Base-by-base conservation (phyloP, 306 rosid genomes). In the Trifolium pratense region DNA sequence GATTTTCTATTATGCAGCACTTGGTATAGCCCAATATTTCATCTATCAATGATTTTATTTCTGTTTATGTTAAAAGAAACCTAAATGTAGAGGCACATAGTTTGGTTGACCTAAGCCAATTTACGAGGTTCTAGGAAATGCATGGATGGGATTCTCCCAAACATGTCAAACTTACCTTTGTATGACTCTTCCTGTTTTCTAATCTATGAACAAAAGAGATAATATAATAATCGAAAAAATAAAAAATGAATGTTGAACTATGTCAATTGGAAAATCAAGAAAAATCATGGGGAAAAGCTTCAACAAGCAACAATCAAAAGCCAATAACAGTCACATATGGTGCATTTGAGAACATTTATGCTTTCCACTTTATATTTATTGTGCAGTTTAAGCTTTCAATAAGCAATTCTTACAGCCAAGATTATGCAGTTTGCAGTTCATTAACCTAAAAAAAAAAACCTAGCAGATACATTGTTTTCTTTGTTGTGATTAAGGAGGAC, bases 341-440 rank as follows among this genome's bases (percentile, higher is more conserved):
- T 53, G 26, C 59, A 53, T 20, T 18, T 18, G 1, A 12, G 9
- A 59, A 29, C 65, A 59, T 51, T n/a, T 43, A 31, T 48, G 21
- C 32, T 8, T 45, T 46, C 36, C 8, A 42, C 13, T 60, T 9
- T 53, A 53, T 20, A 10, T 40, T 15, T 13, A 14, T 37, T 58
- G 17, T 21, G 66, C 55, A 23, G 39, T 56, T 12, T 56, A 23
- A 71, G 67, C 17, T 57, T 57, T 71, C 56, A 39, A 21, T 23
- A 15, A 42, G 46, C 18, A 58, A 39, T 25, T 57, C 29, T 40
- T 45, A 49, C 10, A 17, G 32, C 13, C 12, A 40, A 53, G 2
- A 51, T 11, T 18, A 34, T 69, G 42, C 43, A 45, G 26, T 25
- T 43, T 25, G n/a, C 72, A 66, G 57, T 45, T 14, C 71, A 66